Evolutionary conservation across 768 basidiomycete species (phyloP), one percentile per base, ranked within the genome.

Genomic region (Leccinum boreale): DNA sequence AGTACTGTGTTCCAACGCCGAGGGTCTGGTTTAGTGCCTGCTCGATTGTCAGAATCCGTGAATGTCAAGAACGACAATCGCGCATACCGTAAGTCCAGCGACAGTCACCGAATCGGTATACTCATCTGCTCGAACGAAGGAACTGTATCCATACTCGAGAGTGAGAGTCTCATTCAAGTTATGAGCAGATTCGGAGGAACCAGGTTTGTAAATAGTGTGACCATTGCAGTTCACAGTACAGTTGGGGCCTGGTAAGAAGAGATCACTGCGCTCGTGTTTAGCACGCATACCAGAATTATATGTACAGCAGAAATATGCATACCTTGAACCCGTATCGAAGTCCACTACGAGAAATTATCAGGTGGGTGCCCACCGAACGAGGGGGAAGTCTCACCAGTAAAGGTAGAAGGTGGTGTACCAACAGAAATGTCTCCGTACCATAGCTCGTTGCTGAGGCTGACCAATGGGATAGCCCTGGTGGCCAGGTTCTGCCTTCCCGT

Each of bases 191-290:
- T 55, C 52, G 29, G 67, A 68, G 12, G 9, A 2, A 1, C 15
- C 7, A 1, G 77, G 65, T 57, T 74, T 54, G 61, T 75, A 79
- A 47, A 66, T 59, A 28, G 49, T 59, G 59, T 78, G 75, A 2
- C 57, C 64, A 0, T 17, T 5, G 59, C 77, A 78, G 28, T 4
- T 59, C 19, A 55, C 61, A 19, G 3, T 31, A 59, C 73, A 74
- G 4, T 50, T 4, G 4, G 61, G 29, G 1, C 63, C 65, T 7
- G 73, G 72, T 31, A 74, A 36, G 57, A 69, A 68, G 4, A 73
- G 53, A 47, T 73, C 72, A 21, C 70, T 29, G 45, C 12, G 45
- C 12, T n/a, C 10, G 4, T 2, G 3, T 1, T 62, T 29, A 58
- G 48, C 9, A 36, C 0, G 10, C 17, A 6, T 1, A n/a, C 12